These are phyloP conservation scores for Trichoderma sp. DNA, from an alignment of 2,329 filamentous ascomycete species.

Conservation along the genomic window DNA sequence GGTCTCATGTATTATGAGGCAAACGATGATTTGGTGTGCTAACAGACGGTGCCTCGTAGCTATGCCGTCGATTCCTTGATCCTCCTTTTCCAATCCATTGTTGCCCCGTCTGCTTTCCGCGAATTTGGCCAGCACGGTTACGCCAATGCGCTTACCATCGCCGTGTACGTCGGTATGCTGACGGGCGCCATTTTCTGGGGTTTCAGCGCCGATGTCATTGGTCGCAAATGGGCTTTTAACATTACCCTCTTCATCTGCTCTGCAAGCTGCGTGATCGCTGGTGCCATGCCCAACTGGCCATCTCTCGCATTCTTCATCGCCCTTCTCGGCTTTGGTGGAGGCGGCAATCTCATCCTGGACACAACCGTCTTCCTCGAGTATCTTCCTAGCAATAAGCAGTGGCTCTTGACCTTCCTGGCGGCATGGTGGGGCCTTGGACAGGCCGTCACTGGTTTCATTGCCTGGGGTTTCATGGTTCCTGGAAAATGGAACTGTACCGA, in stretches of 20 bases:
- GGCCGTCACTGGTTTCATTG: constrained; percentile 44
- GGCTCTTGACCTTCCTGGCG: constrained; percentile 46
- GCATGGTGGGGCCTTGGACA: constrained; percentile 54
- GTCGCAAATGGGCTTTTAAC: constrained; percentile 67
- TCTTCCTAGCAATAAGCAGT: constrained; percentile 47
- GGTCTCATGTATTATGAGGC: not conserved
- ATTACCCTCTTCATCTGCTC: constrained; percentile 62
- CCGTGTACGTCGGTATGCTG: constrained; percentile 57
- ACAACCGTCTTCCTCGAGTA: constrained; percentile 53
- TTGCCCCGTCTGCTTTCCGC: constrained; percentile 54
- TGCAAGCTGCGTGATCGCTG: constrained; percentile 58
- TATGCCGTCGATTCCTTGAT: constrained; percentile 49
- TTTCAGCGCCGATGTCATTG: constrained; percentile 64
- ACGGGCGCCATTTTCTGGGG: constrained; percentile 67
- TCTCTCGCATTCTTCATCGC: constrained; percentile 63
- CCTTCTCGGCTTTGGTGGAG: constrained; percentile 60
- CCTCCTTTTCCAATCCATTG: constrained; percentile 59
- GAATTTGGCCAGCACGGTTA: constrained; percentile 59
- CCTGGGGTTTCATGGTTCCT: constrained; percentile 51
- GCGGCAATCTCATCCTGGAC: constrained; percentile 52
- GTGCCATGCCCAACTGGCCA: constrained; percentile 64
- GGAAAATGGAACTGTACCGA: constrained; percentile 41
- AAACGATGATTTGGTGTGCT: not conserved
- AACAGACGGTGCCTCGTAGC: constrained; percentile 27
- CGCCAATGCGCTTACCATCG: constrained; percentile 57